Percentiles rank a stretch among this genome's conserved stretches.
phyloP scores from a whole-genome alignment of 2,329 filamentous ascomycete genomes.

The Pseudogymnoascus sp. region DNA sequence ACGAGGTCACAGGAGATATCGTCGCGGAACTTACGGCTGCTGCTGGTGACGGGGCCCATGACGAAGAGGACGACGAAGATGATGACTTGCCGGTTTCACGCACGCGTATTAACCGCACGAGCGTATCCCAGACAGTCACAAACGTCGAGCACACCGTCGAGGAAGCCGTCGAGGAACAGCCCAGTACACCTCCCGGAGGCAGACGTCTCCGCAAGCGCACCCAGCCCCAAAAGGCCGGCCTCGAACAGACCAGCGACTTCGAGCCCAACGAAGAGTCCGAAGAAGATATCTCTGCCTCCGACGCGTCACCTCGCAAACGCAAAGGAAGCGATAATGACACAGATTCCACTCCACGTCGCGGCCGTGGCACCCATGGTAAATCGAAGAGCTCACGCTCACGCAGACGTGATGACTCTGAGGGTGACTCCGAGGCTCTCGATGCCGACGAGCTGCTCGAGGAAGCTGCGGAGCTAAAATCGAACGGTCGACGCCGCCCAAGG shows the following conservation, averaged over 20 bases:
- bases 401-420: constrained; percentile 43
- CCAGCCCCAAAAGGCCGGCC: constrained; percentile 17
- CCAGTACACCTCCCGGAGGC: constrained; percentile 25
- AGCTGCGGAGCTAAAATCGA: constrained; percentile 48
- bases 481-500: constrained; percentile 38
- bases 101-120: constrained; percentile 33
- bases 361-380: constrained; percentile 34
- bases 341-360: constrained; percentile 40
- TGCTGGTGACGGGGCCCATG: constrained; percentile 7
- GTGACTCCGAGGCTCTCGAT: constrained; percentile 48
- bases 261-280: constrained; percentile 35
- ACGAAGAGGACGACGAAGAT: constrained; percentile 25
- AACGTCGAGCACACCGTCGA: constrained; percentile 21
- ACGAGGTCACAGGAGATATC: constrained; percentile 9
- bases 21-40: constrained; percentile 12
- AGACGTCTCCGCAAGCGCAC: neutral
- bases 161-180: constrained; percentile 41
- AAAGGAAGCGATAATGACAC: constrained; percentile 36
- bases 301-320: constrained; percentile 28
- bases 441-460: constrained; percentile 58
- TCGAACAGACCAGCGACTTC: constrained; percentile 27
- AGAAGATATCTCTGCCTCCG: constrained; percentile 36
- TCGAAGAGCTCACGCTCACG: constrained; percentile 40
- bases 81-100: constrained; percentile 30
- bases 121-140: constrained; percentile 23